These are phyloP conservation scores for Brassica carinata DNA, from an alignment of 345 rosid species.

Conservation along the genomic window DNA sequence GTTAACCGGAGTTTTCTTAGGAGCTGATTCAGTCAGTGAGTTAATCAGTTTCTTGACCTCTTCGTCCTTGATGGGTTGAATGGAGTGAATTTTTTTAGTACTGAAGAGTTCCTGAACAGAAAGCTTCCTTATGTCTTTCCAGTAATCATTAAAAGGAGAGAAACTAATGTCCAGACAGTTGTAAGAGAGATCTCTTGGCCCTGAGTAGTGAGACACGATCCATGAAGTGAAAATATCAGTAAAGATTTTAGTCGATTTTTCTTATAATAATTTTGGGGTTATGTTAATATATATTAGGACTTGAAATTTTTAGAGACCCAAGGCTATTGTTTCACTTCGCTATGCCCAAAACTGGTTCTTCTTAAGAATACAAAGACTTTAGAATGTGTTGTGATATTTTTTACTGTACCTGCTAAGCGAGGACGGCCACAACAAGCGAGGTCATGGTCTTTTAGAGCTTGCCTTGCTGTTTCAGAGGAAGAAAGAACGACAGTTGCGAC, in stretches of 20 bases:
- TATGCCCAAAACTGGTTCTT: too few species aligned
- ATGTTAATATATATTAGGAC: too few species aligned
- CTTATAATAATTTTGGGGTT: too few species aligned
- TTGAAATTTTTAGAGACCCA: too few species aligned
- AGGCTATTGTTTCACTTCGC: too few species aligned
- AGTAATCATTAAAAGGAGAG: constrained; percentile 4
- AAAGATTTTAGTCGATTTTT: too few species aligned
- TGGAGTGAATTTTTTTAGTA: neutral
- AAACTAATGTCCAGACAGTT: neutral
- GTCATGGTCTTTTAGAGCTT: constrained; percentile 4
- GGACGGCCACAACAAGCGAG: neutral
- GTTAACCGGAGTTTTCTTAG: neutral
- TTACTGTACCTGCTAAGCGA: neutral
- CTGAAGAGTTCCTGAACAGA: neutral
- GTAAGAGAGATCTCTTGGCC: neutral
- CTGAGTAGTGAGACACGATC: neutral
- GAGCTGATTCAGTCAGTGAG: neutral
- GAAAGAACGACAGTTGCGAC: constrained; percentile 1
- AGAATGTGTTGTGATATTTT: neutral
- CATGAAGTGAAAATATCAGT: neutral
- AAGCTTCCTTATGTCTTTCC: constrained; percentile 1
- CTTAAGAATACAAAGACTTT: neutral
- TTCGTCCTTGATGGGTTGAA: constrained; percentile 1
- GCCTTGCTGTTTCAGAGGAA: neutral
- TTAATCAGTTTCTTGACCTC: neutral